A percentile compares a stretch with the other conserved stretches of the same genome.
These are phyloP conservation scores for Aspergillus proliferans DNA, from an alignment of 2,329 filamentous ascomycete species.

Conservation along the genomic window DNA sequence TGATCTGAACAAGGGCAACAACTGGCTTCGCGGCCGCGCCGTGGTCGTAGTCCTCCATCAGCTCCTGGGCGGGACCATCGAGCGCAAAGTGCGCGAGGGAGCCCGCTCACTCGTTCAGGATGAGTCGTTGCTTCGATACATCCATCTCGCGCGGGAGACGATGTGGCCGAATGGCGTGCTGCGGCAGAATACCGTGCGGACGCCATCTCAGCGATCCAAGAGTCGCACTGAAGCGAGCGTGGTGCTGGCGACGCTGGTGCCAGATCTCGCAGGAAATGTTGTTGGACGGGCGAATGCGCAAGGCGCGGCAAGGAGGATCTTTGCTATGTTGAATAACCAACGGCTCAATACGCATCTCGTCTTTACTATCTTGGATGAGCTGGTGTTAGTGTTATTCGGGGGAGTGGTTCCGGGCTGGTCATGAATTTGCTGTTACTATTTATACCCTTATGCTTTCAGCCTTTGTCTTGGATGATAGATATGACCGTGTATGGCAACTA, in stretches of 20 bases:
- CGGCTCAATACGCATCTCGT: slow-evolving; percentile 71
- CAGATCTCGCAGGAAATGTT: slow-evolving; percentile 85
- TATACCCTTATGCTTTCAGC: not conserved
- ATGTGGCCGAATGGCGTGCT: slow-evolving; percentile 66
- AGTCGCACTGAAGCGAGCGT: slow-evolving; percentile 81
- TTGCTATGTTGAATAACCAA: slow-evolving; percentile 86
- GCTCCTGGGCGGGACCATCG: slow-evolving; percentile 88
- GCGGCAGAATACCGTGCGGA: slow-evolving; percentile 52
- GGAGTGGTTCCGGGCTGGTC: slow-evolving; percentile 5
- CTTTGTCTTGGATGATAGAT: not conserved
- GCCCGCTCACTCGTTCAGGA: slow-evolving; percentile 69
- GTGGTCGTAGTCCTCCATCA: slow-evolving; percentile 96
- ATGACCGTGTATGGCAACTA: too few species aligned
- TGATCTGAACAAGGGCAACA: slow-evolving; percentile 88
- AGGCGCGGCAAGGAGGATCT: slow-evolving; percentile 78
- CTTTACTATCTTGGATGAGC: slow-evolving; percentile 66
- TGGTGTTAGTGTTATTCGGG: slow-evolving; percentile 60
- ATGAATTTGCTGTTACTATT: not conserved
- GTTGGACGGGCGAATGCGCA: slow-evolving; percentile 90
- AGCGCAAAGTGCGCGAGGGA: slow-evolving; percentile 86
- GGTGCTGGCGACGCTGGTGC: slow-evolving; percentile 81
- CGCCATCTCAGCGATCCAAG: slow-evolving; percentile 65
- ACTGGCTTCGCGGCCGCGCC: slow-evolving; percentile 91
- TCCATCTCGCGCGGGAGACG: slow-evolving; percentile 64
- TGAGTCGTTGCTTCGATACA: slow-evolving; percentile 68